Evolutionary conservation across 1,139 yeast species (phyloP), one percentile per base, ranked within the genome.

Genomic region (Pichia sp.): DNA sequence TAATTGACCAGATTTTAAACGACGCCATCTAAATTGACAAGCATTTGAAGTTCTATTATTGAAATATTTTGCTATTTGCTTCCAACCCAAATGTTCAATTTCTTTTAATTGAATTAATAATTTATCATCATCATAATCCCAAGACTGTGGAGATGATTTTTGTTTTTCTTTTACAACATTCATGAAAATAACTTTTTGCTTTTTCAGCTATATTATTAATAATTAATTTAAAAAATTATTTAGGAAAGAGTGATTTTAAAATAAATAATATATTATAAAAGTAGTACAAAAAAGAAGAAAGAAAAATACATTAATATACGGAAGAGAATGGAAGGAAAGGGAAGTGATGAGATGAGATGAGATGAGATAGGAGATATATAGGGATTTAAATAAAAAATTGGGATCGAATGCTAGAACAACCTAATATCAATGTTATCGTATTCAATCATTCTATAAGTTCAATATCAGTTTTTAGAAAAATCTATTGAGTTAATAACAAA

Each of bases 21-120:
- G 68, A 58, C 94, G 73, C 92, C 92, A 85, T 60, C 94, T 72
- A 61, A 85, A 85, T 63, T 85, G 94, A 60, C 92, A 85, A 5
- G 92, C 92, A 63, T 85, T 85, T 33, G 92, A 86, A 2, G 92
- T 85, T 63, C 94, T 70, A 60, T 81, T 78, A 45, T 72, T 74
- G 66, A 85, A 85, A 60, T 84, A 77, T 42, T 77, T 69, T 11
- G 92, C 83, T 47, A 85, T 83, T 56, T 84, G 90, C 66, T 84
- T 83, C 92, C 92, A 85, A 11, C 92, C 92, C 44, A 84, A 68
- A 62, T 83, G 83, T 60, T 79, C 82, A 52, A 72, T 77, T 63
- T 85, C 92, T 64, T 85, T 85, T 53, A 85, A 69, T 59, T 81
- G 85, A 65, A 85, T 73, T 52, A 85, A 70, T 42, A 84, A 71